These are phyloP conservation scores for Cryptosporidium xiaoi DNA, from an alignment of 169 alveolate genomes.

Conservation along the genomic window DNA sequence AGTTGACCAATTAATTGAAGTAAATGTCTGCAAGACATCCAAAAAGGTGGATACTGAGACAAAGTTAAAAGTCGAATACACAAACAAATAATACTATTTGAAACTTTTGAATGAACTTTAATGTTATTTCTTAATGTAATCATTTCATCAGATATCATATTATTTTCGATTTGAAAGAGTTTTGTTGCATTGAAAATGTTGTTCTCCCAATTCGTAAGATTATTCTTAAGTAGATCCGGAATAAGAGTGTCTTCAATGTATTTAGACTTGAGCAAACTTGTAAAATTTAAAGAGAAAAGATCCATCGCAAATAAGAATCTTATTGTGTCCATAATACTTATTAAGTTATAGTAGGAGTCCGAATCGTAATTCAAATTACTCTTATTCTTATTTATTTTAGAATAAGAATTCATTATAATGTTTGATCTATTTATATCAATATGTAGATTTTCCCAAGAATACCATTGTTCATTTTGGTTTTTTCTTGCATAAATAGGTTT, in stretches of 20 bases:
- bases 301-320: slow-evolving; percentile 67
- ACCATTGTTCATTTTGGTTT: slow-evolving; percentile 66
- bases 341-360: slow-evolving; percentile 10
- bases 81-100: slow-evolving; percentile 65
- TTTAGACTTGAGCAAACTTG: slow-evolving; percentile 29
- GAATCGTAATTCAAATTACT: slow-evolving; percentile 28
- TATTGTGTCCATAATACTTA: slow-evolving; percentile 53
- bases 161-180: slow-evolving; percentile 33
- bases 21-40: slow-evolving; percentile 68
- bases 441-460: slow-evolving; percentile 64
- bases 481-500: slow-evolving; percentile 56
- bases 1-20: slow-evolving; percentile 66
- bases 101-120: slow-evolving; percentile 10
- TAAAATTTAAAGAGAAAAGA: slow-evolving; percentile 48
- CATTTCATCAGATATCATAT: not conserved
- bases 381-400: not conserved
- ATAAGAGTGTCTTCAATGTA: slow-evolving; percentile 43
- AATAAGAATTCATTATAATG: not conserved
- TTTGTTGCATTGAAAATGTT: slow-evolving; percentile 51
- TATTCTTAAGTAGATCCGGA: slow-evolving; percentile 31
- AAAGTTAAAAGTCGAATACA: slow-evolving; percentile 51
- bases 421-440: slow-evolving; percentile 36
- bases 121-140: slow-evolving; percentile 6
- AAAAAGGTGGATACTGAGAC: slow-evolving; percentile 67
- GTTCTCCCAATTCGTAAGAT: slow-evolving; percentile 67